Evolutionary conservation across 1,284 basidiomycete genomes (phyloP).

Genomic region (Calocybe gambosa): DNA sequence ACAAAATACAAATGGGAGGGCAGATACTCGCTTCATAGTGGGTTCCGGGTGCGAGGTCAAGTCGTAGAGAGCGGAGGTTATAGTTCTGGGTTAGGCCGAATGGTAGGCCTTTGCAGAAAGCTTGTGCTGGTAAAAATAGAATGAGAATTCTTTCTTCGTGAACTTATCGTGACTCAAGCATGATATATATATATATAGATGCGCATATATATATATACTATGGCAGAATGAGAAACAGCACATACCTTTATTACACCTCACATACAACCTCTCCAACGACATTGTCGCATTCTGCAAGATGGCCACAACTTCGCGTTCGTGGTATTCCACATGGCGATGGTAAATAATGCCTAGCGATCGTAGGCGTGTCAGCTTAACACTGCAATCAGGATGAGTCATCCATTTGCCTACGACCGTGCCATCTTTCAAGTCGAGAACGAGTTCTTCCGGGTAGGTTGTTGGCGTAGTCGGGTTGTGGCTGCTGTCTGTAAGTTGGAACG

Average conservation of each 20-base stretch:
- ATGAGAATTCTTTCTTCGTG: background rate
- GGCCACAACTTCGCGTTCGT: background rate
- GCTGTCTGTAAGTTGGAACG: background rate
- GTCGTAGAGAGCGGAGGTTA: slow-evolving; percentile 5
- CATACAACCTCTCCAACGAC: background rate
- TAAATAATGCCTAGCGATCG: slow-evolving; percentile 5
- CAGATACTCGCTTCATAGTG: slow-evolving; percentile 4
- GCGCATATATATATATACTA: background rate
- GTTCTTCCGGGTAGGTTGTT: background rate
- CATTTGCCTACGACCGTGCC: slow-evolving; percentile 1
- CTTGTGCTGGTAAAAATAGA: background rate
- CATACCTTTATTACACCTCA: background rate
- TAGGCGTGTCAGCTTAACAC: slow-evolving; percentile 4
- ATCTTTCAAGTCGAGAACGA: slow-evolving; percentile 1
- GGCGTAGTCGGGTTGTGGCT: background rate
- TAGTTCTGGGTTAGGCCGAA: slow-evolving; percentile 1
- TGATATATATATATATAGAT: background rate
- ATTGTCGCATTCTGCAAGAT: background rate
- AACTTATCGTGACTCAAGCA: background rate
- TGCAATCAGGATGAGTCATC: slow-evolving; percentile 2
- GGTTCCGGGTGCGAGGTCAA: slow-evolving; percentile 4
- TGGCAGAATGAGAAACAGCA: background rate
- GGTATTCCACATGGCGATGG: background rate
- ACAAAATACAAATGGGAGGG: slow-evolving; percentile 7
- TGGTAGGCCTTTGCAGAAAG: slow-evolving; percentile 1